Base-by-base conservation (phyloP, 2,329 filamentous ascomycete genomes). In the Plectosphaerella sp. region DNA sequence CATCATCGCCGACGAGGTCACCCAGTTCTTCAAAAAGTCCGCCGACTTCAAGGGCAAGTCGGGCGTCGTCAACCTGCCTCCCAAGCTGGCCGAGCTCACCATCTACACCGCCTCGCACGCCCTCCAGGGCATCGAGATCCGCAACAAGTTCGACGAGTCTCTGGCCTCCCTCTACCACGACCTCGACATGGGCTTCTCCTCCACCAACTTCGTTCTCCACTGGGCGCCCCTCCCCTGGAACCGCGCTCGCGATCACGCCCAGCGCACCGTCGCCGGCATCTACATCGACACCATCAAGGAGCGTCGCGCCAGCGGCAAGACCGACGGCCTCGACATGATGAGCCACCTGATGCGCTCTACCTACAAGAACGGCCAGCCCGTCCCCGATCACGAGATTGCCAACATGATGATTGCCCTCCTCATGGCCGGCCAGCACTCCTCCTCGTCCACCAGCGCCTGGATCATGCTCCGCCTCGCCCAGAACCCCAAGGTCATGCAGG, bases 361-460 rank as follows among this genome's bases (percentile, higher is more conserved):
- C 22, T 96, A 96, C 80, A 96, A 95, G 76, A 83, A 93, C 61
- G 91, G 90, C 60, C 84, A 76, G 39, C 77, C 77, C 6, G 79
- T 95, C n/a, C 87, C 91, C 15, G 91, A 96, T 64, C 79, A 87
- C 62, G 90, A 96, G 69, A 82, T 95, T 53, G 90, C 91, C 20
- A 88, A 94, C 72, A 93, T 96, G 82, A 93, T 96, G 89, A 96
- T 96, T 69, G 90, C 90, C 6, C 80, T 96, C 20, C 83, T 96
- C 56, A 95, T 96, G 90, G 91, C 89, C 54, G 91, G 91, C 52
- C 91, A 96, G 67, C 91, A 96, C 74, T 93, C 88, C 2, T 93
- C 89, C 2, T 90, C 90, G 4, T 91, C 89, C 18, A 92, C 89
- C 39, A 86, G 84, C 62, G 83, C 89, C 39, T 96, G 91, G 89